A percentile compares a stretch with the other conserved stretches of the same genome.
phyloP scores from a whole-genome alignment of 352 stramenopile genomes.

The Pythium guiyangense region DNA sequence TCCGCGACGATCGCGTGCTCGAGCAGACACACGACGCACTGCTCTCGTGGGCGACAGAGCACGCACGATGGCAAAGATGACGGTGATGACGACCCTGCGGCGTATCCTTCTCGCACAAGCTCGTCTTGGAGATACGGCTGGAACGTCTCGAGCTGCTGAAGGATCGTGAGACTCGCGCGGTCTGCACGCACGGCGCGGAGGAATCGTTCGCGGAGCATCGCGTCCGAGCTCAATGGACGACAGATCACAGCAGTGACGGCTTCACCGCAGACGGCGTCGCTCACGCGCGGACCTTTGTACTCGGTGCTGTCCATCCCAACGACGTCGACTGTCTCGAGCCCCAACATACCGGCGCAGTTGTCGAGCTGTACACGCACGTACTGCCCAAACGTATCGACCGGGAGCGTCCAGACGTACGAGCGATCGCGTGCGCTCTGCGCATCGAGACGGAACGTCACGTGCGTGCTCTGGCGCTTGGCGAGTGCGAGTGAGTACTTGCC shows the following conservation, averaged over 20 bases:
- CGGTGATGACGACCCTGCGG: too few relatives aligned
- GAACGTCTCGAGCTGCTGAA: slow-evolving; percentile 68
- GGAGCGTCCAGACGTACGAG: slow-evolving; percentile 38
- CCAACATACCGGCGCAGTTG: slow-evolving; percentile 40
- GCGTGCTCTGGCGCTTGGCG: slow-evolving; percentile 46
- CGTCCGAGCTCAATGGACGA: slow-evolving; percentile 23
- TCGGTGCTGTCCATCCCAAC: slow-evolving; percentile 31
- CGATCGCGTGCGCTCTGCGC: slow-evolving; percentile 12
- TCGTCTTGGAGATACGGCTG: slow-evolving; percentile 32
- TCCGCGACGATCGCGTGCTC: slow-evolving; percentile 1
- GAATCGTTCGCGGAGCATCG: slow-evolving; percentile 49
- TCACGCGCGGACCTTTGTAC: slow-evolving; percentile 54
- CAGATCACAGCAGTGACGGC: slow-evolving; percentile 55
- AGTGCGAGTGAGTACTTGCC: slow-evolving; percentile 59
- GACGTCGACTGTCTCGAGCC: slow-evolving; percentile 41
- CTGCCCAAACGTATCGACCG: slow-evolving; percentile 48
- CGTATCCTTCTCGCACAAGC: too few relatives aligned
- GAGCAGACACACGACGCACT: slow-evolving; percentile 3
- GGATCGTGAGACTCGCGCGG: slow-evolving; percentile 29
- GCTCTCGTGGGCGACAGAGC: slow-evolving; percentile 1
- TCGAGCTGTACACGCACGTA: slow-evolving; percentile 67
- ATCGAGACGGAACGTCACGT: slow-evolving; percentile 36
- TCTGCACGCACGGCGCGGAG: slow-evolving; percentile 54
- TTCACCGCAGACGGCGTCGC: slow-evolving; percentile 52
- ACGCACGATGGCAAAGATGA: too few relatives aligned